These are phyloP conservation scores for Gentiana dahurica DNA, from an alignment of 257 asterid species.

Conservation along the genomic window DNA sequence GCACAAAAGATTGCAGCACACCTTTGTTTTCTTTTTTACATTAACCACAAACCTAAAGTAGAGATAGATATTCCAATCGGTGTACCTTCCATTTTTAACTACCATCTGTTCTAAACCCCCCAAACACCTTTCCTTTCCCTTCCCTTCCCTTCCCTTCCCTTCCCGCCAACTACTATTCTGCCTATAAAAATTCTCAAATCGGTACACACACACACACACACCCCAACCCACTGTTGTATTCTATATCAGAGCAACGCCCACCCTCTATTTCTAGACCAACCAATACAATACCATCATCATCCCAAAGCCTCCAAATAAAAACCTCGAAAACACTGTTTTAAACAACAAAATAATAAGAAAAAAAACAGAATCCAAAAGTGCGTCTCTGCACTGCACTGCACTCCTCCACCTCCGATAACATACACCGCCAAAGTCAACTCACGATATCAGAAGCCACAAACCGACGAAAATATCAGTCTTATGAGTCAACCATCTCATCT, in stretches of 20 bases:
- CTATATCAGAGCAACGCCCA: slow-evolving; percentile 24
- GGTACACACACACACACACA: too few species aligned
- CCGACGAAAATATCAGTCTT: background rate
- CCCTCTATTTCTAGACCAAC: slow-evolving; percentile 41
- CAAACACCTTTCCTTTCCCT: background rate
- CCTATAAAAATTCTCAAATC: too few species aligned
- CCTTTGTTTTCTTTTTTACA: too few species aligned
- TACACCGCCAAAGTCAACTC: slow-evolving; percentile 2
- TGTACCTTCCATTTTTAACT: background rate
- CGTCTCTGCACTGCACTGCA: too few species aligned
- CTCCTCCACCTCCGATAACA: slow-evolving; percentile 15
- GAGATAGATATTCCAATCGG: too few species aligned
- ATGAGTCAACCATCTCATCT: slow-evolving; percentile 87
- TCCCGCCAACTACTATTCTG: too few species aligned
- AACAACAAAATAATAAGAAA: slow-evolving; percentile 1
- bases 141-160: background rate
- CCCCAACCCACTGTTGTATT: slow-evolving; percentile 20
- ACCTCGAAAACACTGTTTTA: slow-evolving; percentile 2
- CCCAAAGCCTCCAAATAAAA: slow-evolving; percentile 9
- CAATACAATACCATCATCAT: slow-evolving; percentile 20
- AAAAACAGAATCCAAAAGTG: background rate
- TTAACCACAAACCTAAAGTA: too few species aligned
- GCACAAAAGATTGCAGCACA: too few species aligned
- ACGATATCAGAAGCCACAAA: slow-evolving; percentile 2
- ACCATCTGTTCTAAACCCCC: background rate